Conservation (phyloP, 495 filamentous ascomycete species). For the Podospora bellae-mahoneyi region DNA sequence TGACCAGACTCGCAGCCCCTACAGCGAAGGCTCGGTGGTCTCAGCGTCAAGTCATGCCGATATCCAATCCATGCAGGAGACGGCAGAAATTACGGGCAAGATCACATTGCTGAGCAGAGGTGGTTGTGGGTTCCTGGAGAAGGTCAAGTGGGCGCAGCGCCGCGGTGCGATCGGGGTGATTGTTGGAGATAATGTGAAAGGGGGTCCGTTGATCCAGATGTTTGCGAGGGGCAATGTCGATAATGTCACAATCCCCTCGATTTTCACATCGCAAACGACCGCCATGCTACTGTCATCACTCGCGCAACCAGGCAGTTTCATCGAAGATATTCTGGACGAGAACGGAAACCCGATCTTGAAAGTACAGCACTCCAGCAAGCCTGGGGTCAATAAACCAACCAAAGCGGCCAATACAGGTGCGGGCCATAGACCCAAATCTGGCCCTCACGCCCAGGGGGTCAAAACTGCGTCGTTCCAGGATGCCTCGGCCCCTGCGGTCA, state of each 20-base stretch:
- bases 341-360: constrained; percentile 47
- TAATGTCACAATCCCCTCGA: constrained; percentile 86
- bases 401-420: constrained; percentile 30
- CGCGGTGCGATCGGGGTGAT: constrained; percentile 86
- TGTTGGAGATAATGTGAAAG: constrained; percentile 87
- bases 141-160: constrained; percentile 93
- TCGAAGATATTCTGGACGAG: constrained; percentile 54
- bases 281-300: constrained; percentile 90
- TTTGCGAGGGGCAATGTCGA: constrained; percentile 92
- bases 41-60: constrained; percentile 68
- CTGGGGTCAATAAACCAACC: constrained; percentile 38
- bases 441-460: background rate
- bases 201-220: constrained; percentile 90
- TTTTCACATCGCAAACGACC: constrained; percentile 94
- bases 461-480: constrained; percentile 18
- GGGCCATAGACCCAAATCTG: constrained; percentile 1
- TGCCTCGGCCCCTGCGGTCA: constrained; percentile 8
- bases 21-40: constrained; percentile 31
- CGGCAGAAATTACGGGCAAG: constrained; percentile 90
- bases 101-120: constrained; percentile 86
- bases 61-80: constrained; percentile 91
- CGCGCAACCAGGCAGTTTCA: constrained; percentile 64
- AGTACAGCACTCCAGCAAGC: constrained; percentile 46
- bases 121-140: constrained; percentile 94
- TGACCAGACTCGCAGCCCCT: constrained; percentile 32